phyloP scores from a whole-genome alignment of 2,329 filamentous ascomycete species.

The Colletotrichum cereale region DNA sequence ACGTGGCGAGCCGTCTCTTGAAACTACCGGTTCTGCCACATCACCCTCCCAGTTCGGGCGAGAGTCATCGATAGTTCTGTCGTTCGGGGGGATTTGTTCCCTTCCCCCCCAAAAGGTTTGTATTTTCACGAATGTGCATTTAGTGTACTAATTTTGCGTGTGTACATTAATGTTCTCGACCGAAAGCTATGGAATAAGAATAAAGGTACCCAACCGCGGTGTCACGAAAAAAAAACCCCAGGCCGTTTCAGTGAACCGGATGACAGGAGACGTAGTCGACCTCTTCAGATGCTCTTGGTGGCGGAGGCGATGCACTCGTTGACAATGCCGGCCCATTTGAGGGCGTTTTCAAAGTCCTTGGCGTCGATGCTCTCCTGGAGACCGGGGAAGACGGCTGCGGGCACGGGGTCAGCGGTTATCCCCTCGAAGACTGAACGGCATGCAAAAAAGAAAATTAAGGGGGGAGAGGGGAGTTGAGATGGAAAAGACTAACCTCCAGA shows the following conservation, averaged over 20 bases:
- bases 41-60: neutral
- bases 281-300: constrained; percentile 48
- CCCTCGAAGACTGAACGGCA: neutral
- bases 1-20: neutral
- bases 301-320: constrained; percentile 63
- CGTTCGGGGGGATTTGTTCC: neutral
- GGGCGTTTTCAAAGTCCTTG: constrained; percentile 68
- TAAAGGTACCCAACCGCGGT: neutral
- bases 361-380: constrained; percentile 72
- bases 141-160: too few relatives aligned
- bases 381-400: constrained; percentile 70
- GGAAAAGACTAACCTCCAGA: constrained; percentile 71
- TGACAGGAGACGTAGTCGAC: neutral
- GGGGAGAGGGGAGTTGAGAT: neutral
- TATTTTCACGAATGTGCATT: neutral
- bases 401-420: constrained; percentile 34
- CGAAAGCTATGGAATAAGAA: too few relatives aligned
- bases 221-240: neutral
- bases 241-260: neutral
- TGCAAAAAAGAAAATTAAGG: constrained; percentile 25
- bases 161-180: neutral
- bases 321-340: constrained; percentile 72
- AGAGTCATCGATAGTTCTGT: too few relatives aligned
- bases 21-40: neutral
- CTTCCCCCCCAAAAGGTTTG: neutral